phyloP scores from a whole-genome alignment of 2,329 filamentous ascomycete genomes.

The Penicillium freii region DNA sequence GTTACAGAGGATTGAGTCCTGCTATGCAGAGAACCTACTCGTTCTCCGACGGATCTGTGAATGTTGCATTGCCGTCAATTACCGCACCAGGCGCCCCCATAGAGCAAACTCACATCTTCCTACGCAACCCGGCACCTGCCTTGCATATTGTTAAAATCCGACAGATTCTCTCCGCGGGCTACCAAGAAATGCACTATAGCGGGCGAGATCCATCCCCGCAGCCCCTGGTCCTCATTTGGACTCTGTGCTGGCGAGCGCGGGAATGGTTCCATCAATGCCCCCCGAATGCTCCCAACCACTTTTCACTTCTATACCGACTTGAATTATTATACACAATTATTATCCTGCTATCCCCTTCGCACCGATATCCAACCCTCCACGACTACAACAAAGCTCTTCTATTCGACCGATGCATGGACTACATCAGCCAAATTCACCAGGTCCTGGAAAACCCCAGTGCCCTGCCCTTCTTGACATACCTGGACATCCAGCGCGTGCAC shows the following conservation, averaged over 20 bases:
- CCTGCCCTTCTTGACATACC: constrained; percentile 74
- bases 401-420: constrained; percentile 83
- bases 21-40: constrained; percentile 85
- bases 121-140: constrained; percentile 65
- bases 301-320: constrained; percentile 76
- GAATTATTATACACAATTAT: constrained; percentile 90
- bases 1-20: constrained; percentile 74
- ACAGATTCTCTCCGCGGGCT: constrained; percentile 83
- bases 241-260: constrained; percentile 60
- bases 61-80: constrained; percentile 69
- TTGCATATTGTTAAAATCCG: constrained; percentile 78
- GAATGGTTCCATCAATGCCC: constrained; percentile 77
- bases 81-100: constrained; percentile 47
- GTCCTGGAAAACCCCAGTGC: constrained; percentile 61
- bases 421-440: constrained; percentile 70
- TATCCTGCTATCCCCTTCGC: constrained; percentile 80
- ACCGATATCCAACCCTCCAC: constrained; percentile 65
- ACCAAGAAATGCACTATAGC: constrained; percentile 81
- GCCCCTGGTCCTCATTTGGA: constrained; percentile 52
- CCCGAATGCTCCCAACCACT: constrained; percentile 59
- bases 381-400: constrained; percentile 77
- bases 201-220: constrained; percentile 67
- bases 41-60: constrained; percentile 84
- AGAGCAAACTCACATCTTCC: constrained; percentile 47
- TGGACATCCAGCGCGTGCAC: constrained; percentile 81